Evolutionary conservation across 257 asterid genomes (phyloP).

Genomic region (Solanum commersonii): DNA sequence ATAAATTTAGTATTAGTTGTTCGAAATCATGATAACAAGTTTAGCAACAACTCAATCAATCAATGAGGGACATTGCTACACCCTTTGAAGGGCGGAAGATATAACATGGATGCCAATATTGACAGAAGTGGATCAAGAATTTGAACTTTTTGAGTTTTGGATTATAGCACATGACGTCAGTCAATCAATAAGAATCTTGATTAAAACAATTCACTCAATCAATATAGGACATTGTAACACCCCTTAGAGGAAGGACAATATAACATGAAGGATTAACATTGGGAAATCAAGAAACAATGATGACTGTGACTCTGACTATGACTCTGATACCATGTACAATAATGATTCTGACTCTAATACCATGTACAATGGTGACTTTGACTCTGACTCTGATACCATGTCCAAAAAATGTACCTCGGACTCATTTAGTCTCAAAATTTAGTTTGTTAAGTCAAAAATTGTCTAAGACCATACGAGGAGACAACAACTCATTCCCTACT

Average conservation of each 20-base stretch:
- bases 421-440: neutral
- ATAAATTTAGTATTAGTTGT: neutral
- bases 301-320: neutral
- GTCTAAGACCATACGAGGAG: neutral
- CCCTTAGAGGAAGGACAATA: neutral
- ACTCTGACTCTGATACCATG: neutral
- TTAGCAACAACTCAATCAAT: neutral
- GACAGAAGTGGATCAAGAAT: neutral
- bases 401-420: neutral
- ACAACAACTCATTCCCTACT: neutral
- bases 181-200: neutral
- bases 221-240: neutral
- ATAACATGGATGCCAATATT: neutral
- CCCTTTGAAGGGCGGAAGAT: neutral
- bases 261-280: neutral
- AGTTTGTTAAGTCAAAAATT: too few relatives aligned
- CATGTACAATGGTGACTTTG: neutral
- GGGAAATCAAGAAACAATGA: neutral
- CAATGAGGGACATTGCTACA: neutral
- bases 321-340: neutral
- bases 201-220: neutral
- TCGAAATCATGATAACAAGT: neutral
- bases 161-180: neutral
- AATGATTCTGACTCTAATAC: neutral
- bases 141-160: neutral